Base-by-base conservation (phyloP, 2,329 filamentous ascomycete species). In the Zymoseptoria brevis region DNA sequence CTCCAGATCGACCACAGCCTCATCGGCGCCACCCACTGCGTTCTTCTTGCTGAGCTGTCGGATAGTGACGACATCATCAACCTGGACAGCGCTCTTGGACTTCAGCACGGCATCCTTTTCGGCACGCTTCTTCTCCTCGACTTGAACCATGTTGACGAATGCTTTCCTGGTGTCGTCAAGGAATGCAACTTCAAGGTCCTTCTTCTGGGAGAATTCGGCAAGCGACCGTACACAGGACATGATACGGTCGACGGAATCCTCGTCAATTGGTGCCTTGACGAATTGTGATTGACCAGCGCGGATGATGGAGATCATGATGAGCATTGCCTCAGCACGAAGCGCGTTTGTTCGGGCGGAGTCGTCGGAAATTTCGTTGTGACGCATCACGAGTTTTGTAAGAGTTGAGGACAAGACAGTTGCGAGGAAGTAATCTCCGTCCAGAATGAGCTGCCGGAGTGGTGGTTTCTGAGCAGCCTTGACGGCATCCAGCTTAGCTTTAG, bases 271-370 rank as follows among this genome's bases (percentile, higher is more conserved):
- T 1, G 90, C 88, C 79, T 97, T 97, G 71, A 96, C 94, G 67
- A 99, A 99, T 64, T 96, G 90, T n/a, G 93, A 97, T 76, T 99
- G 94, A 49, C 94, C 94, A 61, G 96, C 94, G 54, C 94, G 91
- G 66, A 99, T 90, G 67, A 99, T 95, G 4, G 94, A 97, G 68
- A 99, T 96, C 92, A 97, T 96, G 73, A 99, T 97, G 56, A 99
- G 83, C 94, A 99, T 99, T 51, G 94, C 94, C 75, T 99, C 94
- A 3, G 94, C 94, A 54, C 90, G 88, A 24, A 99, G 83, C 29
- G 93, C 92, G 69, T 99, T 99, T 29, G 93, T 97, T 48, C 94
- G 87, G 50, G 89, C 89, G 50, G 81, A 76, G 68, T 96, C 93
- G 22, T 87, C 80, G 1, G 93, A 96, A 61, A 97, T 92, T 72